Conservation (phyloP, 768 basidiomycete species). For the Tulasnella sp. region DNA sequence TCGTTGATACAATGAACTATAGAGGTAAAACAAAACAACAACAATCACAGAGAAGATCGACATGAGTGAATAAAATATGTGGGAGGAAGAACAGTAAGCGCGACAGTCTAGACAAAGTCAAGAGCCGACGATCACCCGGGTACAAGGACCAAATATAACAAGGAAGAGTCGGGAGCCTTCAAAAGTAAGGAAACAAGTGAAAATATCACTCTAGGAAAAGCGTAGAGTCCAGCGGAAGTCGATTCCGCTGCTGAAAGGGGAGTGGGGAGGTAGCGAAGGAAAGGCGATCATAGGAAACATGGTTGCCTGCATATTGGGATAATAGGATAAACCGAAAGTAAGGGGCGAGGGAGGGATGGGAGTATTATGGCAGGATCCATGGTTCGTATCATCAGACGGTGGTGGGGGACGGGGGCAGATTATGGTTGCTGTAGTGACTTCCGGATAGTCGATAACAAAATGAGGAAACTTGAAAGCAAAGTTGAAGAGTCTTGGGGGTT, state of each 20-base stretch:
- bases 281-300: not conserved
- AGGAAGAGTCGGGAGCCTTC: not conserved
- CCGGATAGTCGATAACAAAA: not conserved
- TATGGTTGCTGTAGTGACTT: constrained; percentile 9
- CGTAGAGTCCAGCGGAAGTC: not conserved
- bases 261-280: not conserved
- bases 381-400: not conserved
- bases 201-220: not conserved
- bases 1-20: not conserved
- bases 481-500: not conserved
- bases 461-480: not conserved
- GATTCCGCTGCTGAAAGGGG: not conserved
- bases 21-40: not conserved
- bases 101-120: not conserved
- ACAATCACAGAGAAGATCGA: not conserved
- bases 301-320: not conserved
- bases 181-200: not conserved
- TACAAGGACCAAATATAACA: not conserved
- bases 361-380: not conserved
- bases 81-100: not conserved
- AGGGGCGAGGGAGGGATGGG: not conserved
- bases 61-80: not conserved
- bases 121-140: not conserved
- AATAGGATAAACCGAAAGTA: not conserved
- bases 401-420: not conserved